Percentiles rank a stretch among this genome's conserved stretches.
Conservation (phyloP, 768 basidiomycete species). For the Mycena latifolia region DNA sequence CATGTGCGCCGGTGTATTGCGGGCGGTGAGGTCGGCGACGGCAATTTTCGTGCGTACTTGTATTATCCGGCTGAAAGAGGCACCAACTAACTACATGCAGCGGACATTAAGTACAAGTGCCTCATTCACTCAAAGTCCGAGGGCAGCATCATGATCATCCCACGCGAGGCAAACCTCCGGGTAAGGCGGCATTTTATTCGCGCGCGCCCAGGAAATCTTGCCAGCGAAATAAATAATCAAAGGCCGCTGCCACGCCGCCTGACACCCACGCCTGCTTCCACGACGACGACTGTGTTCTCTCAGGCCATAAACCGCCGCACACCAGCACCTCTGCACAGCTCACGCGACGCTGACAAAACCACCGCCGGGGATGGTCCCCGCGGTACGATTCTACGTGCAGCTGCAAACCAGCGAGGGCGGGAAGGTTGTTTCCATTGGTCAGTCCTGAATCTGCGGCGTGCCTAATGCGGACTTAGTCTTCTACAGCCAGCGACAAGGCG, state of each 20-base stretch:
- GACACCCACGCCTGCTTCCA: too few relatives aligned
- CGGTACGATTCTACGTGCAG: constrained; percentile 67
- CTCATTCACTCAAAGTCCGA: constrained; percentile 59
- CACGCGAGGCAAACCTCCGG: constrained; percentile 58
- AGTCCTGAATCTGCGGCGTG: not conserved
- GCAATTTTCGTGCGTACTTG: constrained; percentile 60
- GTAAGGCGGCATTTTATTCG: too few relatives aligned
- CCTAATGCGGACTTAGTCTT: not conserved
- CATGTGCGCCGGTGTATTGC: constrained; percentile 51
- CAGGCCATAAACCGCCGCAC: too few relatives aligned
- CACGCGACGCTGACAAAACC: too few relatives aligned
- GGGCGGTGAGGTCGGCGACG: constrained; percentile 34
- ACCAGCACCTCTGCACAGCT: too few relatives aligned
- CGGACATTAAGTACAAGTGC: constrained; percentile 62
- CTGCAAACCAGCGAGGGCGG: constrained; percentile 40
- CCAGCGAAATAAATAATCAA: too few relatives aligned
- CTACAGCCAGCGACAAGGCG: constrained; percentile 30
- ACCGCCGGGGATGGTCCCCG: too few relatives aligned
- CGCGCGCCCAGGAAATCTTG: too few relatives aligned
- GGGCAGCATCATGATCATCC: constrained; percentile 65
- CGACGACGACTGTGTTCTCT: too few relatives aligned
- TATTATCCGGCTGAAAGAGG: too few relatives aligned
- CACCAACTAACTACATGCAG: constrained; percentile 4
- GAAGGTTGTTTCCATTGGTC: constrained; percentile 31
- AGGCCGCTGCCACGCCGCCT: too few relatives aligned